Conservation (phyloP, 1,284 basidiomycete species). For the Salmacisia buchloeana region DNA sequence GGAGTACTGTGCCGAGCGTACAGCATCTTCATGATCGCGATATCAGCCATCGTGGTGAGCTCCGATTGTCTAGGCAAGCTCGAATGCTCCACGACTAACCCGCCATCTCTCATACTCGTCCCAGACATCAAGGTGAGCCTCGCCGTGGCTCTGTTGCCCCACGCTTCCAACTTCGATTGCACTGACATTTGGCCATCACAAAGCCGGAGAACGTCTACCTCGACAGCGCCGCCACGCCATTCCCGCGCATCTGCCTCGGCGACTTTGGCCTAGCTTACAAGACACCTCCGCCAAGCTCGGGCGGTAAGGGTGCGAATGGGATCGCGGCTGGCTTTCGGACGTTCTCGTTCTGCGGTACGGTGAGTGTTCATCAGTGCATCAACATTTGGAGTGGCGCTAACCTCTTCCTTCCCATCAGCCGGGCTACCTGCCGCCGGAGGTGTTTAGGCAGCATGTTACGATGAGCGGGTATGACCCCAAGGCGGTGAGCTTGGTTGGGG, state of each 20-base stretch:
- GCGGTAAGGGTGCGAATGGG: background rate
- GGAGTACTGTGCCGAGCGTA: too few species aligned
- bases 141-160: too few species aligned
- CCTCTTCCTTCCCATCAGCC: background rate
- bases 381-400: background rate
- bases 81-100: background rate
- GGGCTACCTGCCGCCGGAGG: conserved; percentile 3
- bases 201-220: conserved; percentile 3
- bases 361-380: background rate
- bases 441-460: background rate
- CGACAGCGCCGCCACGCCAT: conserved; percentile 2
- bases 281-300: background rate
- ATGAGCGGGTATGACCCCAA: background rate
- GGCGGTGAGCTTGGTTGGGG: background rate
- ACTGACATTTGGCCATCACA: background rate
- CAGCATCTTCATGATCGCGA: background rate
- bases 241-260: conserved; percentile 3
- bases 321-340: background rate
- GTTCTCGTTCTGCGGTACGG: background rate
- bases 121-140: conserved; percentile 5
- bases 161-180: background rate
- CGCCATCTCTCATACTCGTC: background rate
- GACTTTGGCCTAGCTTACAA: background rate
- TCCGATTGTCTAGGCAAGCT: background rate
- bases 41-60: background rate